Conservation (phyloP, 2,329 filamentous ascomycete species). For the Blumeriella jaapii region DNA sequence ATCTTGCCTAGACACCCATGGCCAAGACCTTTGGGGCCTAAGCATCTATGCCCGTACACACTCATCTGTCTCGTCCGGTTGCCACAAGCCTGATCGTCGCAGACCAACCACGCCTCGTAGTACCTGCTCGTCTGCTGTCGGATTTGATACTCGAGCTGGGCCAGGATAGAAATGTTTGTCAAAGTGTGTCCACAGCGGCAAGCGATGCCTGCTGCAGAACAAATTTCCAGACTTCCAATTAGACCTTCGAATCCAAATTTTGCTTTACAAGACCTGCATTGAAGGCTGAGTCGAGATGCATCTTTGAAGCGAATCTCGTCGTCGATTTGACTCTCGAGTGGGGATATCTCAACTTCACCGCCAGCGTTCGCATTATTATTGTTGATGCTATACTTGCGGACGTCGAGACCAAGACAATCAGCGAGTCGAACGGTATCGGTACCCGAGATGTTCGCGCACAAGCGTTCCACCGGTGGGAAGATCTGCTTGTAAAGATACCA, state of each 20-base stretch:
- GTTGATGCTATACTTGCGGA: slow-evolving; percentile 71
- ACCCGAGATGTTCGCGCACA: slow-evolving; percentile 89
- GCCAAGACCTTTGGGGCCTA: slow-evolving; percentile 77
- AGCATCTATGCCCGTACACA: slow-evolving; percentile 81
- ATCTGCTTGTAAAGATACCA: slow-evolving; percentile 99
- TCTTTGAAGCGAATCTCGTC: slow-evolving; percentile 83
- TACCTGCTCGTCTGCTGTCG: slow-evolving; percentile 69
- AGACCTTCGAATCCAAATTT: slow-evolving; percentile 69
- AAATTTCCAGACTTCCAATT: slow-evolving; percentile 40
- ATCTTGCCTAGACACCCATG: slow-evolving; percentile 78
- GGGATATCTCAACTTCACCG: slow-evolving; percentile 65
- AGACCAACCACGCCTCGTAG: slow-evolving; percentile 86
- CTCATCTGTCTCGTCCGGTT: slow-evolving; percentile 83
- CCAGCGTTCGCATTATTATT: slow-evolving; percentile 38
- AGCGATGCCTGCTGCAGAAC: slow-evolving; percentile 63
- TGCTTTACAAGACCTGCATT: slow-evolving; percentile 70
- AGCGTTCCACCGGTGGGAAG: slow-evolving; percentile 91
- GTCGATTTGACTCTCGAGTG: slow-evolving; percentile 87
- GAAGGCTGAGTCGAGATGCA: slow-evolving; percentile 63
- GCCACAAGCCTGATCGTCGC: slow-evolving; percentile 79
- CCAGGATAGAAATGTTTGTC: slow-evolving; percentile 65
- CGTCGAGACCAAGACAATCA: slow-evolving; percentile 86
- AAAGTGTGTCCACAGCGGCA: slow-evolving; percentile 58
- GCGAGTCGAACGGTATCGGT: slow-evolving; percentile 85
- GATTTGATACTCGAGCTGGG: slow-evolving; percentile 79